Conservation (phyloP, 805 yeast genomes). For the Wickerhamiella parazyma region DNA sequence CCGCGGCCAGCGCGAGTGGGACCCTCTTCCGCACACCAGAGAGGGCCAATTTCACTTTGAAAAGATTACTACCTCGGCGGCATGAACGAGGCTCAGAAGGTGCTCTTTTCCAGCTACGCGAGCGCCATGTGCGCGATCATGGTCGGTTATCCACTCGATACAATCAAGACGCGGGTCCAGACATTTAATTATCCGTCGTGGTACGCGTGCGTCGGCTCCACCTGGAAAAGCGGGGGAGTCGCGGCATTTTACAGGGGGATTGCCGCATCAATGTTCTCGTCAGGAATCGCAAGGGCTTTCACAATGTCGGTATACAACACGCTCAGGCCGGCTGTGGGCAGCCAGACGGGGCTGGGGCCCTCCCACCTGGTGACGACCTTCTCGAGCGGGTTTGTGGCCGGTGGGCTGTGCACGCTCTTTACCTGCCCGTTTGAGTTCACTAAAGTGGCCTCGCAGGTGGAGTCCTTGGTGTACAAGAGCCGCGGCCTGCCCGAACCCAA, state of each 20-base stretch:
- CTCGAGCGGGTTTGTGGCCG: constrained; percentile 51
- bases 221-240: constrained; percentile 49
- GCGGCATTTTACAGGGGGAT: constrained; percentile 65
- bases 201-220: constrained; percentile 41
- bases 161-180: constrained; percentile 79
- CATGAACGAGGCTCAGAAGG: constrained; percentile 5
- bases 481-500: constrained; percentile 13
- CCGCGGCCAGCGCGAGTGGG: neutral
- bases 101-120: constrained; percentile 5
- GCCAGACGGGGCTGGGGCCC: constrained; percentile 10
- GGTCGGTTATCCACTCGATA: constrained; percentile 74
- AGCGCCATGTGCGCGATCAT: constrained; percentile 20
- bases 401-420: constrained; percentile 37
- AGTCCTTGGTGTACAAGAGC: constrained; percentile 27
- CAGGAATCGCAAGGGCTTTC: constrained; percentile 27
- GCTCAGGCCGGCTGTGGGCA: constrained; percentile 14
- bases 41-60: constrained; percentile 1
- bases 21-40: neutral
- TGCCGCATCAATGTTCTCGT: constrained; percentile 55
- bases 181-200: constrained; percentile 51
- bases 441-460: constrained; percentile 67
- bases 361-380: constrained; percentile 16
- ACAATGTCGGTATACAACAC: constrained; percentile 18
- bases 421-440: constrained; percentile 79
- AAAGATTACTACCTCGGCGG: neutral